Evolutionary conservation across 2,329 filamentous ascomycete genomes (phyloP).

Genomic region (Xylaria sp.): DNA sequence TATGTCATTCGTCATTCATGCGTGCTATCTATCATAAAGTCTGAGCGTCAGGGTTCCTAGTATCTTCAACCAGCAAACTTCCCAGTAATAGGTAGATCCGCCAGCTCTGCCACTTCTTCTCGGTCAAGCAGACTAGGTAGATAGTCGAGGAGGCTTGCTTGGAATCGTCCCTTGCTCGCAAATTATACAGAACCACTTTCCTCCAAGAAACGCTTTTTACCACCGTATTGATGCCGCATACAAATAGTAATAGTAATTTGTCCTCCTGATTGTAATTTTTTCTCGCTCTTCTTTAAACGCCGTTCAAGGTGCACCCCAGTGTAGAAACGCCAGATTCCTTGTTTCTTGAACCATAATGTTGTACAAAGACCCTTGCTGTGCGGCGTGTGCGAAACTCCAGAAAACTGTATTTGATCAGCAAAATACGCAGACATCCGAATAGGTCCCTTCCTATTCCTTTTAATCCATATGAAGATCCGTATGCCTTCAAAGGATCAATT

Average conservation of each 20-base stretch:
- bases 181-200: constrained; percentile 28
- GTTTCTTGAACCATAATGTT: constrained; percentile 14
- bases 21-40: constrained; percentile 38
- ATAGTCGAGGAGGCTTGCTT: constrained; percentile 2
- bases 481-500: constrained; percentile 23
- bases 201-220: constrained; percentile 26
- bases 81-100: constrained; percentile 6
- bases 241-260: constrained; percentile 4
- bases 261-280: constrained; percentile 9
- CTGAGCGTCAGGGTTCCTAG: constrained; percentile 28
- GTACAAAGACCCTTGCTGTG: constrained; percentile 15
- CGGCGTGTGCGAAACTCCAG: not conserved
- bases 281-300: constrained; percentile 20
- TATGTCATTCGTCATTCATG: constrained; percentile 44
- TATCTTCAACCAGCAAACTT: constrained; percentile 12
- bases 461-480: constrained; percentile 6
- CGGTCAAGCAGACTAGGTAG: not conserved
- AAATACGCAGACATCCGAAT: not conserved
- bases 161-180: constrained; percentile 26
- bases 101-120: not conserved
- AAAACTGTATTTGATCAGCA: not conserved
- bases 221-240: constrained; percentile 11
- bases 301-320: constrained; percentile 8
- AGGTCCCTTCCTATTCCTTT: not conserved
- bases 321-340: constrained; percentile 19